Conservation (phyloP, 495 filamentous ascomycete species). For the Aspergillus bertholletiae region DNA sequence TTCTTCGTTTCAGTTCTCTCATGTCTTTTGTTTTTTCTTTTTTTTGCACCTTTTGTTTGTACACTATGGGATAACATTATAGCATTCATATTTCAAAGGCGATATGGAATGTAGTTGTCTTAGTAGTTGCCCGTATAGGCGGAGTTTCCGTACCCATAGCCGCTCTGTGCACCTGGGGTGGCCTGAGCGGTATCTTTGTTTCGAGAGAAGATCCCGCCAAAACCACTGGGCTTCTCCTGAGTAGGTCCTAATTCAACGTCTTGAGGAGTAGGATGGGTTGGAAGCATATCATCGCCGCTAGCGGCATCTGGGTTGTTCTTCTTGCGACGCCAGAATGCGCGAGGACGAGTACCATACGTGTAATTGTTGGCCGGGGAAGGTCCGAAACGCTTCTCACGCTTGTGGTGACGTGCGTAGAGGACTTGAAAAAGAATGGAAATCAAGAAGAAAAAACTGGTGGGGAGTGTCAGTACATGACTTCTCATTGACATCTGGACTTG, state of each 20-base stretch:
- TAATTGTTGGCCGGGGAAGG: conserved; percentile 75
- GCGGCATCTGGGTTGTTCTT: conserved; percentile 35
- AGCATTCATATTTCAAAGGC: background rate
- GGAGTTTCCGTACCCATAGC: conserved; percentile 36
- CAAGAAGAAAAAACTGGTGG: conserved; percentile 60
- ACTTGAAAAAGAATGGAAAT: conserved; percentile 62
- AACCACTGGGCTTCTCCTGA: conserved; percentile 22
- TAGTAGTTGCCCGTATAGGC: conserved; percentile 39
- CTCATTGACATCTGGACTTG: background rate
- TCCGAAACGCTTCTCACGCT: conserved; percentile 75
- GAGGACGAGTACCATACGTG: conserved; percentile 60
- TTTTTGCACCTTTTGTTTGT: background rate
- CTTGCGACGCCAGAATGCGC: conserved; percentile 48
- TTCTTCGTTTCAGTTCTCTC: too few species aligned
- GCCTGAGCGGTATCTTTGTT: conserved; percentile 23
- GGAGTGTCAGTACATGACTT: background rate
- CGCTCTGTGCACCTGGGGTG: conserved; percentile 8
- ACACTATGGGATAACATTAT: background rate
- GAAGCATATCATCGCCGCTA: conserved; percentile 28
- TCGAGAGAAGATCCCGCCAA: conserved; percentile 9
- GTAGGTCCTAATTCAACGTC: conserved; percentile 34
- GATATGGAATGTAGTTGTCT: background rate
- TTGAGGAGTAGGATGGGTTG: conserved; percentile 31
- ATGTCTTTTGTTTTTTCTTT: background rate
- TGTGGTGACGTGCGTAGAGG: conserved; percentile 63